These are phyloP conservation scores for Neobulgaria alba DNA, from an alignment of 2,329 filamentous ascomycete genomes.

Conservation along the genomic window DNA sequence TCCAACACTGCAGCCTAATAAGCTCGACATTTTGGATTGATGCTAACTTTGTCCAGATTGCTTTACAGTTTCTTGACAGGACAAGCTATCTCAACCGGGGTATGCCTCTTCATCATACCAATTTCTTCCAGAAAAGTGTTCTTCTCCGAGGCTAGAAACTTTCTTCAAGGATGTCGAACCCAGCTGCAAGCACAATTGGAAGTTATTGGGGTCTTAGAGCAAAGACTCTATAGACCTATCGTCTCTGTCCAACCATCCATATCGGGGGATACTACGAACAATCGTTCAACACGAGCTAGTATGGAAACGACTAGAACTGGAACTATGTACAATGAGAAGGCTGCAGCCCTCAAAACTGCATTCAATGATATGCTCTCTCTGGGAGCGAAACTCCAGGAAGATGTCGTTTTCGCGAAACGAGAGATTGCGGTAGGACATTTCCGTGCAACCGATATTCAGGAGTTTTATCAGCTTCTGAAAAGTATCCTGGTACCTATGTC, in stretches of 20 bases:
- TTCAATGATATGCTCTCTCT: slow-evolving; percentile 45
- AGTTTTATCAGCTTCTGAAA: slow-evolving; percentile 49
- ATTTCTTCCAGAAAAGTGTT: slow-evolving; percentile 55
- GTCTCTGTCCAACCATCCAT: neutral
- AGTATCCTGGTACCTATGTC: slow-evolving; percentile 54
- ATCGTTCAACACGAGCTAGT: slow-evolving; percentile 5
- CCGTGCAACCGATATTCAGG: slow-evolving; percentile 52
- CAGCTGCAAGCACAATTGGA: slow-evolving; percentile 48
- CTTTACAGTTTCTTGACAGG: slow-evolving; percentile 38
- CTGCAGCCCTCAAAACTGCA: slow-evolving; percentile 32
- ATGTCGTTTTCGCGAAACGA: slow-evolving; percentile 62
- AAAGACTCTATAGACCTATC: slow-evolving; percentile 11
- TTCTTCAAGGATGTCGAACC: slow-evolving; percentile 46
- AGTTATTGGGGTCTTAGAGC: slow-evolving; percentile 55
- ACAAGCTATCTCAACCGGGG: slow-evolving; percentile 46
- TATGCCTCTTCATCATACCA: slow-evolving; percentile 57
- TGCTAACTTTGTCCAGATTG: slow-evolving; percentile 38
- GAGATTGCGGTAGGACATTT: slow-evolving; percentile 61
- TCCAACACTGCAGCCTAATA: too few species aligned
- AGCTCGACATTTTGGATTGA: too few species aligned
- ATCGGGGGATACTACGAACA: slow-evolving; percentile 4
- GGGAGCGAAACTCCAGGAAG: slow-evolving; percentile 54
- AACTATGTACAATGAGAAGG: slow-evolving; percentile 2
- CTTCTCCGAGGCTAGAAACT: slow-evolving; percentile 48
- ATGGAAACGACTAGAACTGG: neutral